A percentile compares a stretch with the other conserved stretches of the same genome.
Evolutionary conservation across 495 filamentous ascomycete genomes (phyloP).

Genomic region (Xylaria venustula): DNA sequence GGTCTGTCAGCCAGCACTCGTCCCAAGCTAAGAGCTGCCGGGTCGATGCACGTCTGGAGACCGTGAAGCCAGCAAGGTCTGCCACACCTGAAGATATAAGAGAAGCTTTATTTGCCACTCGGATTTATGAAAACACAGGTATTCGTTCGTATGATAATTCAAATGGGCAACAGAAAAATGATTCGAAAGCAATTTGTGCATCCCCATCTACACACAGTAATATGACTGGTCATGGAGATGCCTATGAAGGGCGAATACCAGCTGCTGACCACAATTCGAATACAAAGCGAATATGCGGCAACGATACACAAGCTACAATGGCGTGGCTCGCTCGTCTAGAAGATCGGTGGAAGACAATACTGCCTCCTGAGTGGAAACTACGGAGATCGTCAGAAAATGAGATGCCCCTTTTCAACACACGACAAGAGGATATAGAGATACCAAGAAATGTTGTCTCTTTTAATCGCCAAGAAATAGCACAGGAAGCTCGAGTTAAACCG

Average conservation of each 20-base stretch:
- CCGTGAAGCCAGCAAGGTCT: slow-evolving; percentile 11
- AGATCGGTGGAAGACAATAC: slow-evolving; percentile 7
- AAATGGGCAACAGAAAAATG: neutral
- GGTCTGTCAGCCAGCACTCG: slow-evolving; percentile 28
- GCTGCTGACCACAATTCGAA: neutral
- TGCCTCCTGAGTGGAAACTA: slow-evolving; percentile 7
- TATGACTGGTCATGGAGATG: neutral
- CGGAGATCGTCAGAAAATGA: neutral
- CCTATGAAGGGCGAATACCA: neutral
- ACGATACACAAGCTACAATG: neutral
- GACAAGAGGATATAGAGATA: neutral
- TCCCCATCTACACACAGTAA: neutral
- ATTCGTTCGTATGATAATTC: slow-evolving; percentile 16
- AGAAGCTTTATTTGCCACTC: slow-evolving; percentile 21
- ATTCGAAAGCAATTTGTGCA: neutral
- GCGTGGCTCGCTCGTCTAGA: neutral
- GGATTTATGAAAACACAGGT: slow-evolving; percentile 21
- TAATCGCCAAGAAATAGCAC: neutral
- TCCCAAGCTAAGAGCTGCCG: neutral
- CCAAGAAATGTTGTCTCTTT: neutral
- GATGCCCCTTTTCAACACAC: neutral
- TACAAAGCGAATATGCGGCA: neutral
- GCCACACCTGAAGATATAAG: slow-evolving; percentile 20
- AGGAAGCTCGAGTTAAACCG: neutral
- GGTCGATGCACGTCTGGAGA: neutral